Conservation (phyloP, 1,284 basidiomycete species). For the Agroathelia rolfsii region DNA sequence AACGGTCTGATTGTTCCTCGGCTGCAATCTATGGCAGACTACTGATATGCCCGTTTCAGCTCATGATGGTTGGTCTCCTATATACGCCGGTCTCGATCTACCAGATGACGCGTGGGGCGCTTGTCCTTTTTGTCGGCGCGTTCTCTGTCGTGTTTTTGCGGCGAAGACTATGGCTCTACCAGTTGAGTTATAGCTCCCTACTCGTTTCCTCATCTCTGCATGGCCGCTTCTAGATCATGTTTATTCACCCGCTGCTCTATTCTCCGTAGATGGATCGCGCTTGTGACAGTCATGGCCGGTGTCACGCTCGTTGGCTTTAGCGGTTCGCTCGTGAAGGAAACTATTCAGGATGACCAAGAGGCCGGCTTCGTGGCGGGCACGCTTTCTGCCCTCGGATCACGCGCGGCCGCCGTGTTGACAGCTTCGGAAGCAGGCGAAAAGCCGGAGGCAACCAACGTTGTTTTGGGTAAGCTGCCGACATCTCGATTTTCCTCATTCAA, state of each 20-base stretch:
- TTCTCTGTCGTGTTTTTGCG: constrained; percentile 89
- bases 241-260: constrained; percentile 9
- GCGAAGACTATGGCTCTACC: constrained; percentile 70
- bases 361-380: constrained; percentile 17
- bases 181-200: constrained; percentile 35
- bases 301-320: constrained; percentile 88
- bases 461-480: constrained; percentile 42
- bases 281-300: constrained; percentile 85
- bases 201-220: constrained; percentile 10
- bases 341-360: constrained; percentile 37
- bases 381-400: constrained; percentile 10
- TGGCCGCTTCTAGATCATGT: constrained; percentile 10
- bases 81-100: constrained; percentile 97
- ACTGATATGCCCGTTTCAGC: constrained; percentile 27
- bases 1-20: constrained; percentile 44
- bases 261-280: constrained; percentile 71
- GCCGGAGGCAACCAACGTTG: constrained; percentile 52
- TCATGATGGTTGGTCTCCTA: constrained; percentile 93
- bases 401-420: constrained; percentile 1
- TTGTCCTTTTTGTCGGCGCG: constrained; percentile 93
- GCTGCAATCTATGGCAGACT: constrained; percentile 9
- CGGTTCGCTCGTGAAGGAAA: constrained; percentile 78
- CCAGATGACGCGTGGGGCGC: constrained; percentile 95
- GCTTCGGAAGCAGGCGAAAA: constrained; percentile 36
- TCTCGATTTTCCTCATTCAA: constrained; percentile 2